Base-by-base conservation (phyloP, 2,329 filamentous ascomycete species). In the Sporothrix phasma region DNA sequence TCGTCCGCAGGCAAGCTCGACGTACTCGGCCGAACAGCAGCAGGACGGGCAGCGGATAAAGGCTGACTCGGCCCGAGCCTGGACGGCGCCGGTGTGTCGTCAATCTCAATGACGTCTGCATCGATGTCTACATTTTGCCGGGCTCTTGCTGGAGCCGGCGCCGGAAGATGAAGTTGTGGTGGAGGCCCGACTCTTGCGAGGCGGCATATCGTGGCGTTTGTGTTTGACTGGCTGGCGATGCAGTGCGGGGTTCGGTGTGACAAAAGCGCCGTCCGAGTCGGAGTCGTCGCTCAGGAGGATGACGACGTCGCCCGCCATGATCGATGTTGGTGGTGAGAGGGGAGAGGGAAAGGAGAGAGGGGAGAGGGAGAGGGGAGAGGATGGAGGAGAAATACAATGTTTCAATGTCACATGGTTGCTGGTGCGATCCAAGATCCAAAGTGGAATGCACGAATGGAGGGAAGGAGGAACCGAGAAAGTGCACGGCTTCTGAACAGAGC, bases 281-380 rank as follows among this genome's bases (percentile, higher is more conserved):
- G 51, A 56, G 51, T 56, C 51, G 51, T 56, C 51, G 51, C 51
- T 56, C 31, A 56, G 31, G 11, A 56, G 51, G 19, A 56, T 56
- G 34, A 56, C 31, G 17, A 56, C 51, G 19, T 56, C 51, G 10
- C 51, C 51, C 31, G 51, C 51, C 51, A 56, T 56, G 31, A 31
- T 37, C 4, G 29, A 11, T 54, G 31, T 11, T 15, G 47, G 26
- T 19, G 47, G 47, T 7, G 51, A 19, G 5, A 43, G 1, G 31
- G 17, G 6, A 13, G n/a, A 19, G 3, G 41, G 17, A 6, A 17
- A 2, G 17, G 29, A 13, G 7, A 19, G 7, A 15, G 26, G 51
- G 19, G 5, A 43, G 1, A n/a, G 17, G 26, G 51, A 19, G 5
- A 43, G 1, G 31, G 17, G 6, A 13, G n/a, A 19, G 3, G 41